Evolutionary conservation across 2,329 filamentous ascomycete genomes (phyloP).

Genomic region (Metarhizium album): DNA sequence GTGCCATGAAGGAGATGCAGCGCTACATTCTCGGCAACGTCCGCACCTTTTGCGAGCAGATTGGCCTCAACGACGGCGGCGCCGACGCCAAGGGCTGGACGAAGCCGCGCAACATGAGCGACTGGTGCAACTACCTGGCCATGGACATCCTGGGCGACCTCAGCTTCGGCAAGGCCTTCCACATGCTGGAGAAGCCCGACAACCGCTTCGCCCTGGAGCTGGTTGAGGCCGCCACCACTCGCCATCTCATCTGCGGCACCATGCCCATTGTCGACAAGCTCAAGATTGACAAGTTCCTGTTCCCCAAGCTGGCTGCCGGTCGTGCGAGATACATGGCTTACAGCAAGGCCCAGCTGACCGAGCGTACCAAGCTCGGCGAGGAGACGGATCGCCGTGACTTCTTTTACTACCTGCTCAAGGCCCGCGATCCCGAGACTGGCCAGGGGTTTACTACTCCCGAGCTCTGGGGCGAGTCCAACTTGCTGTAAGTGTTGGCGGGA

Average conservation of each 20-base stretch:
- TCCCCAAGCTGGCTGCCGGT: conserved; percentile 54
- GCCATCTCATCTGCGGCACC: conserved; percentile 60
- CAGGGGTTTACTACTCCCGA: conserved; percentile 54
- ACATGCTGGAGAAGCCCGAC: conserved; percentile 47
- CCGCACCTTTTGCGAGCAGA: conserved; percentile 51
- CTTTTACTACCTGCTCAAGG: conserved; percentile 64
- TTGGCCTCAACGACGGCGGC: conserved; percentile 33
- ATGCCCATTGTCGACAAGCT: conserved; percentile 59
- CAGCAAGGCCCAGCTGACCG: conserved; percentile 54
- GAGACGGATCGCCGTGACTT: conserved; percentile 61
- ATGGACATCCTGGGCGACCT: conserved; percentile 53
- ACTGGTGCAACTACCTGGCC: conserved; percentile 51
- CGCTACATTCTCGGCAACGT: conserved; percentile 55
- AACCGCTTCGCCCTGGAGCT: conserved; percentile 58
- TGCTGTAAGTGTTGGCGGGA: conserved; percentile 35
- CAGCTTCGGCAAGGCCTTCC: conserved; percentile 51
- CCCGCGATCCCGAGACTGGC: conserved; percentile 60
- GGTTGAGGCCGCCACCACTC: conserved; percentile 56
- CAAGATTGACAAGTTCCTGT: conserved; percentile 56
- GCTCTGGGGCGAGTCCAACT: conserved; percentile 60
- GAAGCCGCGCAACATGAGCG: conserved; percentile 47
- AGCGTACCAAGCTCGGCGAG: conserved; percentile 55
- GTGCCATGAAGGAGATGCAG: conserved; percentile 57
- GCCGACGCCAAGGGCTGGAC: conserved; percentile 46
- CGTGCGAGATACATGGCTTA: conserved; percentile 62